Evolutionary conservation across 371 early-diverging fungal genomes (phyloP), one percentile per base, ranked within the genome.

Genomic region (Mortierella sp.): DNA sequence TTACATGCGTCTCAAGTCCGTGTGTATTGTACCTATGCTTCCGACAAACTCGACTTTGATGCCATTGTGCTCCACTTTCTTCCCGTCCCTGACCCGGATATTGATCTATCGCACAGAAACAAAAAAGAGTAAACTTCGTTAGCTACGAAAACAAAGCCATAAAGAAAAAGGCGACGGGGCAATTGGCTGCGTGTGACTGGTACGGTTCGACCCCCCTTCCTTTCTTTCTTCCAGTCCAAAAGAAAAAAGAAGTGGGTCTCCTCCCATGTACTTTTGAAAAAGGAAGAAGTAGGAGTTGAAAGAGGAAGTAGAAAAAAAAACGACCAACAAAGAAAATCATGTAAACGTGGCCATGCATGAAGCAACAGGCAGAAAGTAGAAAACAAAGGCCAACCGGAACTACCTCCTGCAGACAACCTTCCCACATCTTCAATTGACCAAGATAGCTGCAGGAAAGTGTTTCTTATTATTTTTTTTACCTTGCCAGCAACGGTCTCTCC

Each of bases 1-100:
- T n/a, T n/a, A n/a, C n/a, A n/a, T n/a, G n/a, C n/a, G n/a, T n/a
- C n/a, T n/a, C n/a, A n/a, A n/a, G n/a, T n/a, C n/a, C n/a, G n/a
- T n/a, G n/a, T n/a, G n/a, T n/a, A n/a, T n/a, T 58, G 86, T 92
- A 95, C 96, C 96, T 80, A 97, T 97, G 82, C 94, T 91, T 34
- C 98, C 98, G 24, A 98, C 93, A 84, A 98, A 97, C 86, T 99
- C 98, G 39, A 98, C 94, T 76, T 97, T 97, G 77, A 99, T 98
- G 65, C 99, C 99, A 66, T 97, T 94, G 89, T 99, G 99, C 86
- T 98, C 97, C 61, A 98, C 85, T 71, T 91, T 92, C 86, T 96
- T 97, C 37, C 97, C 98, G 79, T 98, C 97, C 82, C 91, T 90
- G 58, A 97, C 91, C 47, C 95, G 92, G 64, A 99, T 91, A 45